Conservation (phyloP, 257 asterid genomes). For the Leptodermis oblonga region DNA sequence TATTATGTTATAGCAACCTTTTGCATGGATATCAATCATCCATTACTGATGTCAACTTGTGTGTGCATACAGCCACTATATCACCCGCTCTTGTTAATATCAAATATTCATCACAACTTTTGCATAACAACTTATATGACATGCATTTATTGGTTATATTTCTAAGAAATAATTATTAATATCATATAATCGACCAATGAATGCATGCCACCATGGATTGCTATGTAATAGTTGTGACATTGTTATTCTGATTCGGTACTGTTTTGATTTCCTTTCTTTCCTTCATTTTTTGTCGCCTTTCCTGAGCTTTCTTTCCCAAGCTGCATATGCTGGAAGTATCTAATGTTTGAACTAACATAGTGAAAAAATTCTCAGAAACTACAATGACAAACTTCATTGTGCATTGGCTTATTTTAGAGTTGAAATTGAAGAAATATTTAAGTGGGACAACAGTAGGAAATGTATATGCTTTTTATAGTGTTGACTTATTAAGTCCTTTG, state of each 20-base stretch:
- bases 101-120: no score
- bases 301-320: neutral
- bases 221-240: no score
- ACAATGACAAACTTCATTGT: neutral
- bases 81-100: constrained; percentile 89
- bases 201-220: constrained; percentile 99
- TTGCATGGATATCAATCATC: neutral
- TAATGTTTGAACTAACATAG: neutral
- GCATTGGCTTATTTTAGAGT: neutral
- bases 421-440: neutral
- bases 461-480: neutral
- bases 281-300: neutral
- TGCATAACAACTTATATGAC: no score
- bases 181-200: no score
- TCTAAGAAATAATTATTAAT: no score
- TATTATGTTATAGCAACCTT: neutral
- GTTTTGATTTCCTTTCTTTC: neutral
- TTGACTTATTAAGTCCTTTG: no score
- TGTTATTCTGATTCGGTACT: constrained; percentile 4
- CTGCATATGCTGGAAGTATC: neutral
- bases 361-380: neutral
- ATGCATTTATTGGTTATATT: no score
- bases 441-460: neutral
- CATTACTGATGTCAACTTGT: constrained; percentile 4
- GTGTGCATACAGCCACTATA: constrained; percentile 48